Evolutionary conservation across 2,329 filamentous ascomycete species (phyloP), one percentile per base, ranked within the genome.

Genomic region (Xylaria arbuscula): DNA sequence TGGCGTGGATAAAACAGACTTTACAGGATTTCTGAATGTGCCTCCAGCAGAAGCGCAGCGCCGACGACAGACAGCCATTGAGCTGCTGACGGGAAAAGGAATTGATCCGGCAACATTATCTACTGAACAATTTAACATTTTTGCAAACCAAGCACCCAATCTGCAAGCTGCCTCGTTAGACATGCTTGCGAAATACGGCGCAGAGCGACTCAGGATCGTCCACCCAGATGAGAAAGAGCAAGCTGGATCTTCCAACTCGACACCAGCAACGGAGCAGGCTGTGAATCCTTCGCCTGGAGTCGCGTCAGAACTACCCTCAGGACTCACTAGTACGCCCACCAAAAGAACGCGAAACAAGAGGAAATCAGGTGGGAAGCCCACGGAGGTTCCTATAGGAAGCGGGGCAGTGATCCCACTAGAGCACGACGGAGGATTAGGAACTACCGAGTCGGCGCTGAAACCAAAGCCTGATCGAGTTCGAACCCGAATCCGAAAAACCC

Each of bases 171-270:
- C 86, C 62, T 89, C 87, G 0, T 77, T 89, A 15, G 81, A 80
- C 1, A 87, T 89, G 86, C 80, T 89, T 11, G 81, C 83, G 0
- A 84, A 83, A 72, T 88, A 88, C 64, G 87, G 87, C 22, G 87
- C 87, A 7, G 86, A 88, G 73, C 80, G 84, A 15, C 77, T 89
- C 28, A 81, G 85, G 11, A 88, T 89, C 57, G 84, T 89, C 5
- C 86, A 88, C 62, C 86, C 87, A 2, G 78, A 77, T 8, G 82
- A 83, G 47, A 78, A 80, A 60, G 68, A 72, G 60, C 60, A 73
- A 48, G 59, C 72, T 8, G 74, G 76, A 3, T 76, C 80, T 2
- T 69, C 69, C 36, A 71, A 72, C 51, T 70, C 77, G n/a, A 69
- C 75, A n/a, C 70, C 74, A 34, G 51, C 71, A 36, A 71, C 72